A percentile compares a stretch with the other conserved stretches of the same genome.
phyloP scores from a whole-genome alignment of 371 early-diverging fungal species.

The Lichtheimia hyalospora region DNA sequence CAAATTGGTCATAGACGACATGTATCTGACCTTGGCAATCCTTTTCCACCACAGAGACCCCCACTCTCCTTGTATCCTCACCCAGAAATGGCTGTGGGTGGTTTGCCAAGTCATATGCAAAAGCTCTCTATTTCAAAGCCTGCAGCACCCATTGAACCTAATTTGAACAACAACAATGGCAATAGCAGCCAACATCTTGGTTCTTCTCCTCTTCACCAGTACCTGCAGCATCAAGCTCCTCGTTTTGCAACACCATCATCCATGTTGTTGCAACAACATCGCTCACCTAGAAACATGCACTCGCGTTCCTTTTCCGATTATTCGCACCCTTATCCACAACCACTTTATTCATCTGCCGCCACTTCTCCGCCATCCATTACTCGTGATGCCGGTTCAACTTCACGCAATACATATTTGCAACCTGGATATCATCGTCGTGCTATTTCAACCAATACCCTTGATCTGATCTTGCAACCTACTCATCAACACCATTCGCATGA shows the following conservation, averaged over 20 bases:
- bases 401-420: constrained; percentile 3
- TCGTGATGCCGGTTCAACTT: constrained; percentile 15
- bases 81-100: constrained; percentile 12
- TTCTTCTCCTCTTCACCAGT: constrained; percentile 4
- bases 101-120: constrained; percentile 15
- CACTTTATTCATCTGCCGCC: constrained; percentile 2
- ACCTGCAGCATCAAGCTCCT: not conserved
- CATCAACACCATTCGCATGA: constrained; percentile 11
- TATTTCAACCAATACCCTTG: constrained; percentile 41
- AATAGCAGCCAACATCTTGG: constrained; percentile 1
- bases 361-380: constrained; percentile 11
- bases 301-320: constrained; percentile 51
- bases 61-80: constrained; percentile 1
- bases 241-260: constrained; percentile 9
- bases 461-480: constrained; percentile 31
- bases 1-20: constrained; percentile 26
- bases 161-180: not conserved
- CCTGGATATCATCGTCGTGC: constrained; percentile 39
- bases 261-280: constrained; percentile 13
- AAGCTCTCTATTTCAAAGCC: constrained; percentile 20
- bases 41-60: constrained; percentile 1
- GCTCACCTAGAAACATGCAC: constrained; percentile 38
- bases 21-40: constrained; percentile 21
- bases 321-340: constrained; percentile 42
- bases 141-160: constrained; percentile 19